Percentiles rank a stretch among this genome's conserved stretches.
These are phyloP conservation scores for Cercospora berteroae DNA, from an alignment of 2,329 filamentous ascomycete genomes.

Conservation along the genomic window DNA sequence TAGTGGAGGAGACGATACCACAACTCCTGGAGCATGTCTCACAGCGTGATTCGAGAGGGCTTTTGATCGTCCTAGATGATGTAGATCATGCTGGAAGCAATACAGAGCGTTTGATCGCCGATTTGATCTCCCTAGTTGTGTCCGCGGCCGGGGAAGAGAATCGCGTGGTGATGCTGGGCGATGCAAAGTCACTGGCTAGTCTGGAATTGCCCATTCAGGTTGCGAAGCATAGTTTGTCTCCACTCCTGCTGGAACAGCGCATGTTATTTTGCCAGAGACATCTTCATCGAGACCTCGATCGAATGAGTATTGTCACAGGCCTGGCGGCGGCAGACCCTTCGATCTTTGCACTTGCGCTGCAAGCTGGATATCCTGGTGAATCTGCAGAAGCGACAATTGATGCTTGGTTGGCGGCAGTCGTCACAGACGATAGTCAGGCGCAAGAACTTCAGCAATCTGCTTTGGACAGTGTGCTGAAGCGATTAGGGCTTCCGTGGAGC, in stretches of 20 bases:
- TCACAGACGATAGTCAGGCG: neutral
- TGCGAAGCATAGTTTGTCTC: neutral
- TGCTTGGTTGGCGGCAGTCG: neutral
- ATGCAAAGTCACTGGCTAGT: neutral
- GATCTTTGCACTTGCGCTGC: conserved; percentile 1
- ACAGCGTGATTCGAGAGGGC: neutral
- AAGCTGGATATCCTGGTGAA: neutral
- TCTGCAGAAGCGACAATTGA: neutral
- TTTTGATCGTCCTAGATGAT: neutral
- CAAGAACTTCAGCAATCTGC: neutral
- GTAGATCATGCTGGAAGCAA: neutral
- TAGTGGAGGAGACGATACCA: neutral
- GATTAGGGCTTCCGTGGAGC: neutral
- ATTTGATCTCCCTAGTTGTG: neutral
- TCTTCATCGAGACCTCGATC: neutral
- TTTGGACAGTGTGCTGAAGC: neutral
- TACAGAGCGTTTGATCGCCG: neutral
- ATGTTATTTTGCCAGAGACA: neutral
- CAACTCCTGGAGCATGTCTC: neutral
- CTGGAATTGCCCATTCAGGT: neutral
- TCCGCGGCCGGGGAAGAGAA: neutral
- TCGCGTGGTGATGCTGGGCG: neutral
- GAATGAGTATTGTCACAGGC: neutral
- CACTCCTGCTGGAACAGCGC: neutral
- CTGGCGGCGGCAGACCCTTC: neutral